A percentile compares a stretch with the other conserved stretches of the same genome.
Conservation (phyloP, 805 yeast species). For the Teunomyces gatunensis region DNA sequence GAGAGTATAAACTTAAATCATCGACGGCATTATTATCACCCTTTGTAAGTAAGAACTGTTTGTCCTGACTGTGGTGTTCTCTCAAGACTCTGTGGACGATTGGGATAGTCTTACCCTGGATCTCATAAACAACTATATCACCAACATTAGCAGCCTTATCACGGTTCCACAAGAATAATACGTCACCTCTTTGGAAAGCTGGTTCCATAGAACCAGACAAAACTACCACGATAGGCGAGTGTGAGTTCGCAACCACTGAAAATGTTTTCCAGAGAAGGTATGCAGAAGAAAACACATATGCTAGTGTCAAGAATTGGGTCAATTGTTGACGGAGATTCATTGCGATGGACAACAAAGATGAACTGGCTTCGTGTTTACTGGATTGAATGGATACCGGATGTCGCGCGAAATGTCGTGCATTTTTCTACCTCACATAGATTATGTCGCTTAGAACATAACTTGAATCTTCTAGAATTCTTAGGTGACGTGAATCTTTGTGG, state of each 20-base stretch:
- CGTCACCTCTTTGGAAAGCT: slow-evolving; percentile 97
- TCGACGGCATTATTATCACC: slow-evolving; percentile 96
- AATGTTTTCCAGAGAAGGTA: slow-evolving; percentile 89
- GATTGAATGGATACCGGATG: neutral
- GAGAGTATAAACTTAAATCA: slow-evolving; percentile 81
- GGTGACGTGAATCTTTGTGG: too few relatives aligned
- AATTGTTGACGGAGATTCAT: slow-evolving; percentile 64
- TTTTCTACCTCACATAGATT: neutral
- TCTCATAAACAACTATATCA: slow-evolving; percentile 90
- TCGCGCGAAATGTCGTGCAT: neutral
- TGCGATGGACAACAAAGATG: neutral
- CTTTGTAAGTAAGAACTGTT: slow-evolving; percentile 81
- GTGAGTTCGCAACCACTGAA: slow-evolving; percentile 71
- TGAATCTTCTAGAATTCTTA: too few relatives aligned
- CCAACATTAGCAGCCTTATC: slow-evolving; percentile 69
- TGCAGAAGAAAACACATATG: slow-evolving; percentile 82
- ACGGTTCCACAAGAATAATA: slow-evolving; percentile 87
- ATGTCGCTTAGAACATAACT: neutral
- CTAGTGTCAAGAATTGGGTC: slow-evolving; percentile 65
- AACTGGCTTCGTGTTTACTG: neutral
- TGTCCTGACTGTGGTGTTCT: slow-evolving; percentile 60
- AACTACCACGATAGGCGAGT: slow-evolving; percentile 94
- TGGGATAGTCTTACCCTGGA: slow-evolving; percentile 78
- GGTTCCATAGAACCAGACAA: slow-evolving; percentile 99
- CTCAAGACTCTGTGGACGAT: slow-evolving; percentile 93